Evolutionary conservation across 192 early-diverging fungal genomes (phyloP), one percentile per base, ranked within the genome.

Genomic region (Jimgerdemannia lactiflua): DNA sequence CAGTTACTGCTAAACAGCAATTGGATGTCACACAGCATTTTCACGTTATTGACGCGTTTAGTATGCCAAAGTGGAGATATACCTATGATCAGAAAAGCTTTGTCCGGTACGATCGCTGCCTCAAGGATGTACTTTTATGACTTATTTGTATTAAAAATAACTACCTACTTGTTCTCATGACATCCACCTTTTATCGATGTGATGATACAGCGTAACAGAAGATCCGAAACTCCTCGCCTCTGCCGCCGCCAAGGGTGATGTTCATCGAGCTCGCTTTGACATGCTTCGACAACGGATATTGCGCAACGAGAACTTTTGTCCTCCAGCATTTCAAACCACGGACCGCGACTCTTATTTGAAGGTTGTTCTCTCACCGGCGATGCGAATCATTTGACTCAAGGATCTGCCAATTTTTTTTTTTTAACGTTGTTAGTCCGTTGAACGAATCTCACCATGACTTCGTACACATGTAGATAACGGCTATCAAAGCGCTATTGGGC

Each of bases 401-500:
- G 14, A 42, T 9, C 70, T 7, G 42, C 19, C 6, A 67, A 1
- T 29, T 29, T 29, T 29, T 29, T 29, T 29, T 29, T 29, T 29
- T 29, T 29, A 29, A 29, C 29, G 29, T 29, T 29, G 29, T 29
- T 29, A 29, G 29, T 29, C 29, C 29, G 29, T 29, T 29, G 29
- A 29, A 29, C 29, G 29, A 29, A 29, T 29, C 29, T 29, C 29
- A 29, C 29, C 11, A 73, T 78, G 76, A 67, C 75, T 19, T 64
- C 74, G 54, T 73, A 80, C 64, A 76, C 65, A 69, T 29, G 1
- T 29, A 94, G 86, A 83, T 94, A 39, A 93, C 91, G 9, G 88
- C 92, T 4, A 91, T 98, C 69, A 95, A 94, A 75, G 90, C 93
- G 4, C 82, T 98, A 64, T 91, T 90, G 81, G 95, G 88, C 40